Evolutionary conservation across 441 rosid genomes (phyloP).

Genomic region (Manihot esculenta): DNA sequence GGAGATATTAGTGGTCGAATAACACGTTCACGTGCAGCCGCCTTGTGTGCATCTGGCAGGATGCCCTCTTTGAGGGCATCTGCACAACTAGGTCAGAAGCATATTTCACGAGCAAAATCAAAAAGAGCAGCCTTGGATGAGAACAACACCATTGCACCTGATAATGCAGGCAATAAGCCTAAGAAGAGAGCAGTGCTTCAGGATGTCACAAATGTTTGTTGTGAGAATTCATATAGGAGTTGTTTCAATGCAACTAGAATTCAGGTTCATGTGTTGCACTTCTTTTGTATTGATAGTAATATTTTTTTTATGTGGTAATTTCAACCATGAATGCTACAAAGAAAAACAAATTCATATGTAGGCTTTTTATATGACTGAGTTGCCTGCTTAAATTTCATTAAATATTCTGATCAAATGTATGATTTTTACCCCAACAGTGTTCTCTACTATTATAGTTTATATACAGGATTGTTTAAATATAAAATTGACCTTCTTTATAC

Average conservation of each 20-base stretch:
- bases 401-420: neutral
- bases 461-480: neutral
- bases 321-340: neutral
- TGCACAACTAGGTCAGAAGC: conserved; percentile 37
- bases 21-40: conserved; percentile 75
- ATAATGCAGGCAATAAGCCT: conserved; percentile 27
- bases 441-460: neutral
- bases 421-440: too few relatives aligned
- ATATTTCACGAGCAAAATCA: conserved; percentile 37
- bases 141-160: conserved; percentile 33
- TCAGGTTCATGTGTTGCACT: conserved; percentile 47
- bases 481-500: neutral
- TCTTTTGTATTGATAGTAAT: neutral
- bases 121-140: conserved; percentile 63
- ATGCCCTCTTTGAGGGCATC: conserved; percentile 34
- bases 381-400: conserved; percentile 7
- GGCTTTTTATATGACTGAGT: conserved; percentile 1
- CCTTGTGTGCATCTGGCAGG: conserved; percentile 40
- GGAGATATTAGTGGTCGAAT: conserved; percentile 47
- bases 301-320: neutral
- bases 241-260: conserved; percentile 48
- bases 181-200: conserved; percentile 69
- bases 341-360: neutral
- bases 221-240: conserved; percentile 41
- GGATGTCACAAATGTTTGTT: conserved; percentile 70